phyloP scores from a whole-genome alignment of 768 basidiomycete genomes.

The Russula sp. region DNA sequence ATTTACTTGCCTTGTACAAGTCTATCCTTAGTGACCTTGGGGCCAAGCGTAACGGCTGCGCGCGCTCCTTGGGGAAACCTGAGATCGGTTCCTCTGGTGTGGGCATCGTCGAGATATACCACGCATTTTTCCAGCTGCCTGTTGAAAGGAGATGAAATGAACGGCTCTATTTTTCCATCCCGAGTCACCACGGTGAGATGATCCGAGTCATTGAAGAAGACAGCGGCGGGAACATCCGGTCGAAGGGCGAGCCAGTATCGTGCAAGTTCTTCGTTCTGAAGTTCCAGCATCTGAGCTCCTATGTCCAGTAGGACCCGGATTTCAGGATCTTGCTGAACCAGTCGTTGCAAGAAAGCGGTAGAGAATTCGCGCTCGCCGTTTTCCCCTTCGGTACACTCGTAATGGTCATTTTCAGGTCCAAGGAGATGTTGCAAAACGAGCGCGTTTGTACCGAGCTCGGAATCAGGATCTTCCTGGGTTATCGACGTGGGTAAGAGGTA shows the following conservation, averaged over 20 bases:
- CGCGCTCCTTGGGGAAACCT: neutral
- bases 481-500: constrained; percentile 1
- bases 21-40: neutral
- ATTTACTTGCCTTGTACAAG: neutral
- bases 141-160: neutral
- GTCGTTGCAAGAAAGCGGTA: neutral
- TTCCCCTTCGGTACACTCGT: constrained; percentile 1
- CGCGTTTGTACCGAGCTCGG: neutral
- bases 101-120: neutral
- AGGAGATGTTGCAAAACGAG: neutral
- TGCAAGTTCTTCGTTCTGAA: constrained; percentile 3
- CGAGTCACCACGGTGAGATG: neutral
- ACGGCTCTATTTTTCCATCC: neutral
- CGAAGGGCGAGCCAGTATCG: constrained; percentile 1
- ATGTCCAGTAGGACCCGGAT: neutral
- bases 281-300: neutral
- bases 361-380: neutral
- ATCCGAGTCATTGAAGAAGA: constrained; percentile 1
- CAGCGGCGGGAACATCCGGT: neutral
- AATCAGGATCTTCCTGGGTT: neutral
- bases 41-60: neutral
- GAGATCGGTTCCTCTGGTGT: neutral
- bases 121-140: neutral
- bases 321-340: neutral
- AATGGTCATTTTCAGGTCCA: neutral